Evolutionary conservation across 2,329 filamentous ascomycete species (phyloP).

Genomic region (Ophiostoma angusticollis): DNA sequence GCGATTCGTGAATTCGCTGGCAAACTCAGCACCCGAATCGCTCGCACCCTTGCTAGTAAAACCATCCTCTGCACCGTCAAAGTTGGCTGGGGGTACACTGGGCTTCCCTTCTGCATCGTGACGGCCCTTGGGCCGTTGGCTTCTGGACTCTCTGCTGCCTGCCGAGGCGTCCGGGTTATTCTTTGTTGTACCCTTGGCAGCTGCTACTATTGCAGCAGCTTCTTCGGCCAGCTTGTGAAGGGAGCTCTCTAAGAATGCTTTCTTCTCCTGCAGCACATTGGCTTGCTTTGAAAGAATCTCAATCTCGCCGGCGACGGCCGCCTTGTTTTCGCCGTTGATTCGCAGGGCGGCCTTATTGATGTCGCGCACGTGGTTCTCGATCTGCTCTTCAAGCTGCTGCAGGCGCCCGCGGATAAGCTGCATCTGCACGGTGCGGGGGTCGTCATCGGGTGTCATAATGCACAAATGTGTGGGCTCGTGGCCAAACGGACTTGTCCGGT

Average conservation of each 20-base stretch:
- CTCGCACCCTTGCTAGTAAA: slow-evolving; percentile 21
- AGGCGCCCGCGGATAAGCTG: slow-evolving; percentile 74
- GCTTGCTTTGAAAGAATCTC: slow-evolving; percentile 47
- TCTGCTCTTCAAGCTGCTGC: slow-evolving; percentile 64
- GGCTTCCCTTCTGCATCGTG: background rate
- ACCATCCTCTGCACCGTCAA: background rate
- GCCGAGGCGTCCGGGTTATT: background rate
- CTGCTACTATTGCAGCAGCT: slow-evolving; percentile 17
- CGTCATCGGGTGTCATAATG: slow-evolving; percentile 83
- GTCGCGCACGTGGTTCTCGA: slow-evolving; percentile 57
- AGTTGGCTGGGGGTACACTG: too few relatives aligned
- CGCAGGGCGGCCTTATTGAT: slow-evolving; percentile 66
- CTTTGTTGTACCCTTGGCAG: background rate
- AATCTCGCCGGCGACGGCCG: slow-evolving; percentile 37
- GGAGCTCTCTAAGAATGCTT: slow-evolving; percentile 46
- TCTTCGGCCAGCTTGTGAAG: slow-evolving; percentile 34
- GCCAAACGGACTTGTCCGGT: slow-evolving; percentile 79
- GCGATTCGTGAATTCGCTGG: slow-evolving; percentile 92
- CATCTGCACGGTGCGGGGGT: slow-evolving; percentile 78
- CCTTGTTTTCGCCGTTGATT: slow-evolving; percentile 35
- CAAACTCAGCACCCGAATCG: slow-evolving; percentile 59
- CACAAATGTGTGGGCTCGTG: slow-evolving; percentile 89
- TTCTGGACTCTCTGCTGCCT: background rate
- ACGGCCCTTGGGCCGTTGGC: background rate
- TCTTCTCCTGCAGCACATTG: slow-evolving; percentile 43